Percentiles rank a stretch among this genome's conserved stretches.
Evolutionary conservation across 805 yeast species (phyloP).

Genomic region (Ascoidea rubescens): DNA sequence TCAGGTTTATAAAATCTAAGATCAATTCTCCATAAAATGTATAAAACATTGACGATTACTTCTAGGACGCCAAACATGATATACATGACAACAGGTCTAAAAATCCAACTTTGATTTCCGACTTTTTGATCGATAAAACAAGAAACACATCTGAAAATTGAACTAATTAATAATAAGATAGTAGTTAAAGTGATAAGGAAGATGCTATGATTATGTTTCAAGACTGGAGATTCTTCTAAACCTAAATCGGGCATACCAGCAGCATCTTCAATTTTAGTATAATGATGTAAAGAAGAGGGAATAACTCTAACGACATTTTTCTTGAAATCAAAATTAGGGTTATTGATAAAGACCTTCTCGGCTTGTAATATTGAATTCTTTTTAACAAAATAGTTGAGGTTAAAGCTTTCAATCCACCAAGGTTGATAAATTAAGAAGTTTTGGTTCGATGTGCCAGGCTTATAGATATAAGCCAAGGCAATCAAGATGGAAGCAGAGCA

Average conservation of each 20-base stretch:
- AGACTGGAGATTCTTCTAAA: constrained; percentile 19
- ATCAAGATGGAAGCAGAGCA: constrained; percentile 36
- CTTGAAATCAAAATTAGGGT: constrained; percentile 23
- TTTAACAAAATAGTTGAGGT: constrained; percentile 43
- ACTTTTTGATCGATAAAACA: constrained; percentile 20
- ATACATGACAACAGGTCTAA: constrained; percentile 47
- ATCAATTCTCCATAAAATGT: constrained; percentile 54
- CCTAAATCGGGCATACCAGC: constrained; percentile 12
- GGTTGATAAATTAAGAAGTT: constrained; percentile 51
- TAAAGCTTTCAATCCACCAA: constrained; percentile 63
- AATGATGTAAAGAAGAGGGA: constrained; percentile 35
- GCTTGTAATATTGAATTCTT: constrained; percentile 37
- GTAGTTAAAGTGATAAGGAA: constrained; percentile 29
- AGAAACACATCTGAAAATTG: constrained; percentile 35
- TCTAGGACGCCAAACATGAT: constrained; percentile 59
- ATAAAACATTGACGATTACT: constrained; percentile 37
- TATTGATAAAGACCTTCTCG: constrained; percentile 28
- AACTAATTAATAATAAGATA: constrained; percentile 32
- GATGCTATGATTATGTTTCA: constrained; percentile 39
- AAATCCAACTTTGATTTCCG: constrained; percentile 27
- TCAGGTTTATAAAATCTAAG: constrained; percentile 74
- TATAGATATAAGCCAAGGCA: constrained; percentile 34
- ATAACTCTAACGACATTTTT: constrained; percentile 42
- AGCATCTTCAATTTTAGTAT: constrained; percentile 17
- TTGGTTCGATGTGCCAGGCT: constrained; percentile 38